These are phyloP conservation scores for Globisporangium ultimum DNA, from an alignment of 352 stramenopile species.

Conservation along the genomic window DNA sequence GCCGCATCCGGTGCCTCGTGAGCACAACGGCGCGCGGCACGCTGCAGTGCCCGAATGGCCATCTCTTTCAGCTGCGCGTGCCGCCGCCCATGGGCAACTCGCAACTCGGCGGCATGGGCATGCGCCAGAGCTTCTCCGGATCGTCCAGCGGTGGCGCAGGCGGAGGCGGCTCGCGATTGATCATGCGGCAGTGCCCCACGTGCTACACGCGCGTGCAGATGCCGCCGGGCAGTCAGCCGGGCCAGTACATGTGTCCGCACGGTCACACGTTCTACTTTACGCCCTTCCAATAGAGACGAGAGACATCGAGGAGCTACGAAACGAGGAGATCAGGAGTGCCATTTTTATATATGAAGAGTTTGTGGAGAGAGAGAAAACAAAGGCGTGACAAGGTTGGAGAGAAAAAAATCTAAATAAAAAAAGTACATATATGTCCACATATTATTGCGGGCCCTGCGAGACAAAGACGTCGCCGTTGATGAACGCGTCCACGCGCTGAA, in stretches of 20 bases:
- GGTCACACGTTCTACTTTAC: slow-evolving; percentile 87
- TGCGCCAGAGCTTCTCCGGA: slow-evolving; percentile 32
- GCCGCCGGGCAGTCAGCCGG: slow-evolving; percentile 75
- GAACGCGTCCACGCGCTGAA: slow-evolving; percentile 73
- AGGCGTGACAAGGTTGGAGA: neutral
- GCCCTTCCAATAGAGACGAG: slow-evolving; percentile 23
- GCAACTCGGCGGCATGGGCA: slow-evolving; percentile 15
- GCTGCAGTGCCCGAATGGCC: slow-evolving; percentile 71
- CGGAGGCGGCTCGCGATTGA: slow-evolving; percentile 32
- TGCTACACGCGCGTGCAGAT: slow-evolving; percentile 88
- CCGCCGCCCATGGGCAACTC: slow-evolving; percentile 39
- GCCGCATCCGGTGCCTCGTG: slow-evolving; percentile 73
- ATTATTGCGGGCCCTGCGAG: slow-evolving; percentile 42
- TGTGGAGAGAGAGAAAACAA: no score
- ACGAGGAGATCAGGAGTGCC: slow-evolving; percentile 3
- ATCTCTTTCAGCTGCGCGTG: slow-evolving; percentile 76
- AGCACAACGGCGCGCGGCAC: slow-evolving; percentile 67
- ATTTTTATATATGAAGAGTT: slow-evolving; percentile 10
- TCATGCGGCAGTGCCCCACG: slow-evolving; percentile 85
- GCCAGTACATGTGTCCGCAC: slow-evolving; percentile 88
- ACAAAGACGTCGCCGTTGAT: slow-evolving; percentile 71
- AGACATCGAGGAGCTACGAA: no score
- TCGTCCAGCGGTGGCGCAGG: slow-evolving; percentile 10
- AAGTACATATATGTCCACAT: no score
- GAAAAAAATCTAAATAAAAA: neutral